Evolutionary conservation across 148 eudicot genomes (phyloP), one percentile per base, ranked within the genome.

Genomic region (Camellia sinensis): DNA sequence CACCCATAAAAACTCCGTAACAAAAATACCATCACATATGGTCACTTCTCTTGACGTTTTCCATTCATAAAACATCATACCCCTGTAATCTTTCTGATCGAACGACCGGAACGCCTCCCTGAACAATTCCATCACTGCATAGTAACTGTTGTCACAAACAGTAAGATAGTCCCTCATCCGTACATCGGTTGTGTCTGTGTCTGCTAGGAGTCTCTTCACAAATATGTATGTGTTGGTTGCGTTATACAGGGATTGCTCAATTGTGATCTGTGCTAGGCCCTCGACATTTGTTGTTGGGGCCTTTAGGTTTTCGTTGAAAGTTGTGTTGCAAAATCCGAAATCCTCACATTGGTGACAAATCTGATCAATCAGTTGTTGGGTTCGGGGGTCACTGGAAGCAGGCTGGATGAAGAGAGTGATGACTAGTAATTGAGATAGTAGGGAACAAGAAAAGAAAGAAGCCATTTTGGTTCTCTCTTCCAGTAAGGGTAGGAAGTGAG

Each of bases 321-420:
- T 50, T 13, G 14, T 52, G 44, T 52, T 12, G 62, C 45, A 73
- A 13, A 50, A 73, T 50, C 19, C 62, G 29, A 19, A 73, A 41
- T 73, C 43, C 76, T 73, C 76, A 11, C 62, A 53, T 13, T 29
- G 76, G n/a, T 3, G 76, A 54, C 62, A 73, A 21, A 73, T 54
- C 48, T 29, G 7, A 9, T 73, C 18, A 14, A 53, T 53, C 2
- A 22, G 62, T 6, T 73, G 62, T 53, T 73, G 11, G 17, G 62
- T 73, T 52, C 29, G 18, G 14, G 5, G 60, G 76, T 73, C 76
- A 29, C 62, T 43, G 10, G 7, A 52, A n/a, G 17, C 43, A 40
- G 62, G 63, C 5, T 17, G 44, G 37, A 53, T 21, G 37, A 54
- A 29, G 46, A 21, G 76, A 14, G 45, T 19, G 62, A 29, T 21